Percentiles rank a stretch among this genome's conserved stretches.
phyloP scores from a whole-genome alignment of 345 rosid species.

The Viola odorata region DNA sequence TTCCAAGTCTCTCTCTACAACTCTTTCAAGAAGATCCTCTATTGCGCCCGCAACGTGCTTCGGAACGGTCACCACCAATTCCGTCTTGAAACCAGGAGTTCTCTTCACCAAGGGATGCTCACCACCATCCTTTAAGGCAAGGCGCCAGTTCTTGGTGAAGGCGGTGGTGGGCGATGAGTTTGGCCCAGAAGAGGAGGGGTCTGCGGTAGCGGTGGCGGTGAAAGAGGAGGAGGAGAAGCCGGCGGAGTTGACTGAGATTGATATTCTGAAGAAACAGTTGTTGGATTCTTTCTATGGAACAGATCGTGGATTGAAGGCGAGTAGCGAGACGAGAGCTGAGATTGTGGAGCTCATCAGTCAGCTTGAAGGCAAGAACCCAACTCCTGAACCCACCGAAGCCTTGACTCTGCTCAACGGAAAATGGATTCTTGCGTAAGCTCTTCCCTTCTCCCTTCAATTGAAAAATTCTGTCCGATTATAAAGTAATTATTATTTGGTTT shows the following conservation, averaged over 20 bases:
- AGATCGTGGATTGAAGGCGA: conserved; percentile 60
- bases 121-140: conserved; percentile 4
- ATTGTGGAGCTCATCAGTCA: conserved; percentile 78
- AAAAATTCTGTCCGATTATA: not conserved
- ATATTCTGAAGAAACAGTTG: conserved; percentile 51
- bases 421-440: conserved; percentile 86
- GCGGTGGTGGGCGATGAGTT: conserved; percentile 29
- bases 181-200: conserved; percentile 26
- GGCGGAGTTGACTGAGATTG: conserved; percentile 41
- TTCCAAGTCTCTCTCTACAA: conserved; percentile 26
- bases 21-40: conserved; percentile 17
- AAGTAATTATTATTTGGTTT: not conserved
- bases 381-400: conserved; percentile 77
- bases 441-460: not conserved
- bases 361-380: conserved; percentile 86
- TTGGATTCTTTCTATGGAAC: conserved; percentile 77
- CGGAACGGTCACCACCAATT: conserved; percentile 6
- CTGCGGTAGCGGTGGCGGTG: conserved; percentile 14
- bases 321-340: conserved; percentile 85
- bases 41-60: conserved; percentile 8
- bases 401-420: conserved; percentile 74
- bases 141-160: conserved; percentile 26
- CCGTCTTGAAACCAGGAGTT: conserved; percentile 3
- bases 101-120: conserved; percentile 2
- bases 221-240: conserved; percentile 34